Evolutionary conservation across 2,329 filamentous ascomycete species (phyloP).

Genomic region (Lachnellula occidentalis): DNA sequence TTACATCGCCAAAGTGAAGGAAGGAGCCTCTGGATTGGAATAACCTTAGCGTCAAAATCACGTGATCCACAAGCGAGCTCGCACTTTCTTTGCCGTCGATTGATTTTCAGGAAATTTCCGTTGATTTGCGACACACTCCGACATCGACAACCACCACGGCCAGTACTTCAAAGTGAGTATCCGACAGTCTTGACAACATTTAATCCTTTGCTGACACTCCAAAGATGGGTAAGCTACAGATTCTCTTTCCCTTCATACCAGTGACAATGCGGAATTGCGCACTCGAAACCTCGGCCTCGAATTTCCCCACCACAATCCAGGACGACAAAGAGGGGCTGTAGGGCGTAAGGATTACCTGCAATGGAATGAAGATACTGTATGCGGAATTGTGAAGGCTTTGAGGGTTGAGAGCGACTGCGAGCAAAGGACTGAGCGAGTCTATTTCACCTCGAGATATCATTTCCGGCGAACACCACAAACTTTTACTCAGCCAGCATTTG

Average conservation of each 20-base stretch:
- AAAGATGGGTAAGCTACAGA: constrained; percentile 57
- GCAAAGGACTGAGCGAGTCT: background rate
- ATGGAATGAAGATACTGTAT: background rate
- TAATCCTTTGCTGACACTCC: constrained; percentile 29
- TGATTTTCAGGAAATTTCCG: background rate
- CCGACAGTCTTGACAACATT: constrained; percentile 13
- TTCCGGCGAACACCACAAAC: too few relatives aligned
- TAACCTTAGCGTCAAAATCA: too few relatives aligned
- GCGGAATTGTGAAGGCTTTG: background rate
- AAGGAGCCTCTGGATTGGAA: too few relatives aligned
- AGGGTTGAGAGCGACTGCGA: background rate
- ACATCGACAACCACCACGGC: constrained; percentile 39
- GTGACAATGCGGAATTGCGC: constrained; percentile 4
- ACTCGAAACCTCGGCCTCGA: constrained; percentile 4
- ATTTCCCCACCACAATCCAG: background rate
- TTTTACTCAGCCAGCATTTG: too few relatives aligned
- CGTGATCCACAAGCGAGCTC: background rate
- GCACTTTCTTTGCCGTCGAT: constrained; percentile 4
- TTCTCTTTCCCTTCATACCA: constrained; percentile 20
- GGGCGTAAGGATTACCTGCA: background rate
- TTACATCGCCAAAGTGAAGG: background rate
- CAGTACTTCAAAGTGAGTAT: constrained; percentile 43
- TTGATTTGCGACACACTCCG: constrained; percentile 31
- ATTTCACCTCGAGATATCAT: background rate
- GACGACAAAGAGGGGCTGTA: background rate